Evolutionary conservation across 257 asterid species (phyloP).

Genomic region (Asclepias syriaca): DNA sequence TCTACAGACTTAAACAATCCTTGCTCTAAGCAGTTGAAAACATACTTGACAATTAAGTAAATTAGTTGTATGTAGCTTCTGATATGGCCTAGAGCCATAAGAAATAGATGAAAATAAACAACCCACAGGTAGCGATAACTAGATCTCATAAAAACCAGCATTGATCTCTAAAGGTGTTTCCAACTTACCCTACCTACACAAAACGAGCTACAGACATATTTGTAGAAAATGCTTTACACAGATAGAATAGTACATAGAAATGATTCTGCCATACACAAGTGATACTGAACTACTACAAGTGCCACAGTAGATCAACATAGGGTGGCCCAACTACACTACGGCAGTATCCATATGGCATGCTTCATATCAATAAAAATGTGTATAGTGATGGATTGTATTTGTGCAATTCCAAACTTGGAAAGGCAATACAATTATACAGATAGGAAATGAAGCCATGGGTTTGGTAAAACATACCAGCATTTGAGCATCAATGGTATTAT

Average conservation of each 20-base stretch:
- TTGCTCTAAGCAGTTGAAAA: not conserved
- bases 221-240: not conserved
- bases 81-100: not conserved
- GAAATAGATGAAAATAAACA: not conserved
- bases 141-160: not conserved
- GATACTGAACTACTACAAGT: not conserved
- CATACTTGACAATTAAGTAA: not conserved
- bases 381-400: not conserved
- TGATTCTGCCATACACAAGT: not conserved
- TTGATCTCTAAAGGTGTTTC: not conserved
- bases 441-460: constrained; percentile 12
- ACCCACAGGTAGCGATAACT: not conserved
- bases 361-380: not conserved
- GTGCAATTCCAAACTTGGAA: not conserved
- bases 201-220: not conserved
- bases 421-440: constrained; percentile 6
- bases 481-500: constrained; percentile 77
- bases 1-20: too few relatives aligned
- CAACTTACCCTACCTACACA: not conserved
- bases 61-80: not conserved
- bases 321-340: not conserved
- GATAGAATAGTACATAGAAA: not conserved
- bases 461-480: constrained; percentile 58
- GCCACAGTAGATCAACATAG: not conserved
- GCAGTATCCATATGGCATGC: not conserved